Conservation (phyloP, 2,329 filamentous ascomycete species). For the Neocucurbitaria cava region DNA sequence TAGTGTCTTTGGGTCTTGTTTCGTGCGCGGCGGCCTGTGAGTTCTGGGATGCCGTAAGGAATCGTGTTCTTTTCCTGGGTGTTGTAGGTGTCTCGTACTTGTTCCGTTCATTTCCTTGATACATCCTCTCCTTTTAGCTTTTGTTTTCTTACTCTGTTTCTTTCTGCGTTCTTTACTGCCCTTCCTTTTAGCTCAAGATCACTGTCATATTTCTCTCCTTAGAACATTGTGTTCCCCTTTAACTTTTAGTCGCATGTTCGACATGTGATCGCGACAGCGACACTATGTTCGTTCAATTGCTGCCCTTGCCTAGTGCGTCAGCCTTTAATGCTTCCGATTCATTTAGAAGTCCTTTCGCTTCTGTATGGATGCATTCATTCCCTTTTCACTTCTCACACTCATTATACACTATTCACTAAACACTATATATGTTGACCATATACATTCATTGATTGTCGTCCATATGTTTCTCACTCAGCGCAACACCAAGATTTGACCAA, state of each 20-base stretch:
- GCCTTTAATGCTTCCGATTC: conserved; percentile 7
- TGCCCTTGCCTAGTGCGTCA: conserved; percentile 2
- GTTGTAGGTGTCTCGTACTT: conserved; percentile 23
- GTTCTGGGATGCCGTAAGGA: not conserved
- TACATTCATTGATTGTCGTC: not conserved
- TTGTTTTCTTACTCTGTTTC: not conserved
- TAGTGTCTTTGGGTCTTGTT: not conserved
- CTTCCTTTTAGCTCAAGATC: not conserved
- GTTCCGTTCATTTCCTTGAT: conserved; percentile 24
- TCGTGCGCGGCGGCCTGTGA: no score
- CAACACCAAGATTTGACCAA: no score
- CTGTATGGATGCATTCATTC: not conserved
- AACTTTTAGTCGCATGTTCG: not conserved
- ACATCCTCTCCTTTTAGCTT: not conserved
- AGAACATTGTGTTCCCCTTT: not conserved
- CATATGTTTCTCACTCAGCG: no score
- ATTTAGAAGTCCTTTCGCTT: conserved; percentile 5
- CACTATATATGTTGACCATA: not conserved
- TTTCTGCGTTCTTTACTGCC: not conserved
- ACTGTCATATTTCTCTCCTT: not conserved
- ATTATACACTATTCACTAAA: conserved; percentile 19
- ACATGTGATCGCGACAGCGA: conserved; percentile 1
- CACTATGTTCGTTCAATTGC: not conserved
- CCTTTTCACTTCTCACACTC: conserved; percentile 27
- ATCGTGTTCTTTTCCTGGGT: conserved; percentile 13